Base-by-base conservation (phyloP, 2,329 filamentous ascomycete species). In the Beauveria bassiana region DNA sequence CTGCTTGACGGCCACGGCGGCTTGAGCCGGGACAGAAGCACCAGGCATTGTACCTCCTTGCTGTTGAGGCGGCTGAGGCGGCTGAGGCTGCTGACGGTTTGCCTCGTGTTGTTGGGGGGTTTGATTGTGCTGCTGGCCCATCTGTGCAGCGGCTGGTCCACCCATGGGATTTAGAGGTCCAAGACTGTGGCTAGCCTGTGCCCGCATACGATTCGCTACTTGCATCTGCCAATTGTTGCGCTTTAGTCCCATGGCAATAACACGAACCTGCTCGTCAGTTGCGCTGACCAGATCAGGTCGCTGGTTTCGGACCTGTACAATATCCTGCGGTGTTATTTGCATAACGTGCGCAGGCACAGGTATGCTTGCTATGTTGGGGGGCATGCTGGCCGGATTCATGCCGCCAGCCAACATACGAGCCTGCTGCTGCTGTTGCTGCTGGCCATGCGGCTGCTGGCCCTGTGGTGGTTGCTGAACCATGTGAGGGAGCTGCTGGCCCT, bases 21-120 rank as follows among this genome's bases (percentile, higher is more conserved):
- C 65, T 72, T 51, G 58, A 8, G 10, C 26, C 18, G 40, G 38
- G 8, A 12, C 47, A 18, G 49, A 26, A 28, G 24, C 38, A 10
- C 57, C 18, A 65, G 20, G 67, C 68, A 60, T 70, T 20, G 49
- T 16, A 8, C 69, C 5, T 50, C 67, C 61, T 22, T 73, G 71
- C 14, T 70, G 67, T 54, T 72, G 74, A 4, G 71, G 72, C n/a
- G 38, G 43, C 28, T 31, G 28, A 10, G 71, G 72, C n/a, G 38
- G 43, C 42, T 77, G 74, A 3, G 72, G 70, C 54, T 74, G 73
- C 73, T 67, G 72, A 74, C 59, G 66, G 71, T 70, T 79, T 34
- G 28, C 26, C 49, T 53, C 31, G 18, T 63, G 65, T 24, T 64
- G 68, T 4, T 64, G 64, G 10, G 61, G 64, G n/a, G 59, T 61